These are phyloP conservation scores for Pyricularia sp. DNA, from an alignment of 2,329 filamentous ascomycete species.

Conservation along the genomic window DNA sequence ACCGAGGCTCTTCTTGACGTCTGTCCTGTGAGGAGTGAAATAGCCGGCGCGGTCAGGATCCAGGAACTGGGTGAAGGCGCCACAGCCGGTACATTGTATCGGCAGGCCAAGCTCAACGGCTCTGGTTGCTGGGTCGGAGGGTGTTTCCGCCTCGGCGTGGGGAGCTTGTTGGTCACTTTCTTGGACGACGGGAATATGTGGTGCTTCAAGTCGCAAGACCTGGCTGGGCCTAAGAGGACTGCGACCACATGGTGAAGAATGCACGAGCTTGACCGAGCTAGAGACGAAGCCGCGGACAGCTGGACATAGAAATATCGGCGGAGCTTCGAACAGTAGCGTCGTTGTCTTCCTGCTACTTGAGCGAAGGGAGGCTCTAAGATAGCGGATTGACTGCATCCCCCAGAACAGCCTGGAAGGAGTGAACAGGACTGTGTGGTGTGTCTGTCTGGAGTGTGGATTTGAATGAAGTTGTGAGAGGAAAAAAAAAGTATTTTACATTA, in stretches of 20 bases:
- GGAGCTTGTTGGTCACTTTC: not conserved
- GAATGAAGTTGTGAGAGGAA: not conserved
- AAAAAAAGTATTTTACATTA: not conserved
- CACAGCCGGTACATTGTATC: slow-evolving; percentile 53
- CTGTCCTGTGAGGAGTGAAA: slow-evolving; percentile 41
- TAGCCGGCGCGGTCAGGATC: slow-evolving; percentile 46
- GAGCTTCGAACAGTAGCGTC: not conserved
- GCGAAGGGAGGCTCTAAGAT: slow-evolving; percentile 1
- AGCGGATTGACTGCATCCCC: not conserved
- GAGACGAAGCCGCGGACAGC: slow-evolving; percentile 1
- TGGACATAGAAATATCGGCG: slow-evolving; percentile 11
- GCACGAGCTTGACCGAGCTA: not conserved
- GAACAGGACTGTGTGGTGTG: not conserved
- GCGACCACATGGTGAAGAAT: not conserved
- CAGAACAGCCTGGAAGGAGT: not conserved
- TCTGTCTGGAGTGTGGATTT: not conserved
- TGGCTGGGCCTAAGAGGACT: not conserved
- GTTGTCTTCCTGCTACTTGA: not conserved
- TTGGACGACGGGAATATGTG: not conserved
- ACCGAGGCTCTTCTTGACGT: slow-evolving; percentile 38
- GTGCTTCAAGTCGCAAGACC: not conserved
- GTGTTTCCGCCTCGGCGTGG: not conserved
- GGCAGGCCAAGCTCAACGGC: slow-evolving; percentile 29
- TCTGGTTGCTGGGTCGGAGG: slow-evolving; percentile 1
- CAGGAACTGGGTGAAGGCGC: slow-evolving; percentile 50